These are phyloP conservation scores for Ulota crispa DNA, from an alignment of 225 moss, liverwort and hornwort species.

Conservation along the genomic window DNA sequence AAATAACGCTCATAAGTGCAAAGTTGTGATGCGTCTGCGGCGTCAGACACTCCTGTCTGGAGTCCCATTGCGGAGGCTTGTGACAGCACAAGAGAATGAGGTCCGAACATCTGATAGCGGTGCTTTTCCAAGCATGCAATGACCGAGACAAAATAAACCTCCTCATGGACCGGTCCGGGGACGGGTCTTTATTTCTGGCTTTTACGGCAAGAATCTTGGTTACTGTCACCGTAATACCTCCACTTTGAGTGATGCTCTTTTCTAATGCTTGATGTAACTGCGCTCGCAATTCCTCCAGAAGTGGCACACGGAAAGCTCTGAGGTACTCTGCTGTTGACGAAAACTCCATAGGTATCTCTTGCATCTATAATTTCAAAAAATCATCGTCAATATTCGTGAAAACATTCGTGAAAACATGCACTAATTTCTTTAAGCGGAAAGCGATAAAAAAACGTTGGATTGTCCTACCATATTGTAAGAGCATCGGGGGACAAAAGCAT, in stretches of 20 bases:
- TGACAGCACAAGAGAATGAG: slow-evolving; percentile 35
- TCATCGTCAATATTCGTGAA: neutral
- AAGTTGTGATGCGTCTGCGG: neutral
- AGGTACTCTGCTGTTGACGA: slow-evolving; percentile 26
- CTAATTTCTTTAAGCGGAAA: neutral
- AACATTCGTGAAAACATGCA: neutral
- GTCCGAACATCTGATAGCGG: neutral
- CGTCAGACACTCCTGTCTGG: neutral
- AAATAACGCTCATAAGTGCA: slow-evolving; percentile 6
- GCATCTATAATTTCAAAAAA: slow-evolving; percentile 2
- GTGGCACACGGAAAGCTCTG: slow-evolving; percentile 31
- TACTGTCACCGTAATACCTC: neutral
- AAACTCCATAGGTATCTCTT: slow-evolving; percentile 31
- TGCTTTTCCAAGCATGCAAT: neutral
- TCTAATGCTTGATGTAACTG: slow-evolving; percentile 25
- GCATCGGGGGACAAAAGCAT: neutral
- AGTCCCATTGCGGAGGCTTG: slow-evolving; percentile 24
- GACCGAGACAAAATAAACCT: neutral
- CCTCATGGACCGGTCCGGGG: slow-evolving; percentile 13
- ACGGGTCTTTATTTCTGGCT: neutral
- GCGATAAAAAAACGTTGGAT: neutral
- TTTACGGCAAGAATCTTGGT: neutral
- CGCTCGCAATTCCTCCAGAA: slow-evolving; percentile 39
- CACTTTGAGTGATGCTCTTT: neutral
- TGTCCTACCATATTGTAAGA: neutral